Conservation (phyloP, 257 asterid genomes). For the Primulina eburnea region DNA sequence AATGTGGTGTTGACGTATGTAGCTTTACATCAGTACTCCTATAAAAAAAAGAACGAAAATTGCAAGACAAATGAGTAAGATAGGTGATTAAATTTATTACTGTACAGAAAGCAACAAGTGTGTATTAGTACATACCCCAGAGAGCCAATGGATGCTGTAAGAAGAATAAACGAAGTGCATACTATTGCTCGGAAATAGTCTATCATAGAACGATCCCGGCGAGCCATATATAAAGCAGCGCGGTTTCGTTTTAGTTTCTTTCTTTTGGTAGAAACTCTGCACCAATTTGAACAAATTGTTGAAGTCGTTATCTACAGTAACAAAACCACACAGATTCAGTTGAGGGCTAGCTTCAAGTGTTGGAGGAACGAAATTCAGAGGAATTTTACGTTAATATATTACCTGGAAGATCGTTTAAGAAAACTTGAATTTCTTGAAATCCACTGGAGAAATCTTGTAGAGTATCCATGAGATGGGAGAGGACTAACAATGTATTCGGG, state of each 20-base stretch:
- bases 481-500: constrained; percentile 27
- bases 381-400: no score
- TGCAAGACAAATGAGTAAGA: not conserved
- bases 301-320: constrained; percentile 28
- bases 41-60: no score
- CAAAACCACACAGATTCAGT: no score
- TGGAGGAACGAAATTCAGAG: no score
- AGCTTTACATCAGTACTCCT: no score
- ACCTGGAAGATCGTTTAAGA: constrained; percentile 31
- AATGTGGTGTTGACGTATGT: no score
- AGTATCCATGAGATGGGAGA: constrained; percentile 19
- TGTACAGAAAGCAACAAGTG: no score
- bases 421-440: constrained; percentile 19
- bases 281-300: constrained; percentile 29
- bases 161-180: constrained; percentile 28
- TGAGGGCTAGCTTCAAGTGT: no score
- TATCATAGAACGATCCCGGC: constrained; percentile 29
- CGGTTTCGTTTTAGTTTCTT: not conserved
- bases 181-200: constrained; percentile 22
- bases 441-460: constrained; percentile 16
- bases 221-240: not conserved
- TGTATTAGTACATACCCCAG: not conserved
- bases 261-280: constrained; percentile 4
- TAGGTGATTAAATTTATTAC: no score
- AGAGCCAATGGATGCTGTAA: constrained; percentile 35